Conservation (phyloP, 305 asterid species). For the Solanum hybrid region DNA sequence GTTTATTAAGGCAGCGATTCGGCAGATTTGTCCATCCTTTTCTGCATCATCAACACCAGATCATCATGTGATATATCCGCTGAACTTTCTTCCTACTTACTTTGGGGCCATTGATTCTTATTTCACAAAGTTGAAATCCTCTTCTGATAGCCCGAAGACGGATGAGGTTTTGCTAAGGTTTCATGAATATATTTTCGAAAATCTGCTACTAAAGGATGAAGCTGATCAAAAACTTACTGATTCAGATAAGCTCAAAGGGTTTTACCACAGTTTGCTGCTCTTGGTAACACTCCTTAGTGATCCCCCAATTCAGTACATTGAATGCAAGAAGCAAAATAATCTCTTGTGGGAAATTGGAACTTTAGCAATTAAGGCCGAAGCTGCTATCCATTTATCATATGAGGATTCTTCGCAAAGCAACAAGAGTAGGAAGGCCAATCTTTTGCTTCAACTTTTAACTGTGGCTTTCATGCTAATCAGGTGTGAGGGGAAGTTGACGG, state of each 20-base stretch:
- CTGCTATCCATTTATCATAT: too few species aligned
- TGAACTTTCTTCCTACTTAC: background rate
- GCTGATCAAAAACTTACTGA: background rate
- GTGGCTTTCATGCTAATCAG: too few species aligned
- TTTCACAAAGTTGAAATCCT: background rate
- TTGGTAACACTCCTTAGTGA: background rate
- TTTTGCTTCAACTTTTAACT: background rate
- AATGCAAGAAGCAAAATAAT: background rate
- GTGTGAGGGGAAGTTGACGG: too few species aligned
- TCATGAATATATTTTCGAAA: background rate
- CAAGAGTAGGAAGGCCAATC: background rate
- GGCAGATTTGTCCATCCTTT: background rate
- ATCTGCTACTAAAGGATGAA: background rate
- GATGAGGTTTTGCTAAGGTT: background rate
- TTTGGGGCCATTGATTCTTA: background rate
- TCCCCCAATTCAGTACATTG: background rate
- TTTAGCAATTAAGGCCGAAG: background rate
- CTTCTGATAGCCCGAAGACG: background rate
- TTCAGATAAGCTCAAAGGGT: background rate
- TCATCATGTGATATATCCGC: background rate
- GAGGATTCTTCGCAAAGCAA: background rate
- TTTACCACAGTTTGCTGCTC: background rate
- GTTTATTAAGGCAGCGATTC: background rate
- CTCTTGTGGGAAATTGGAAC: background rate
- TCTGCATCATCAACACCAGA: background rate